Percentiles rank a stretch among this genome's conserved stretches.
These are phyloP conservation scores for Lineolata rhizophorae DNA, from an alignment of 495 filamentous ascomycete species.

Conservation along the genomic window DNA sequence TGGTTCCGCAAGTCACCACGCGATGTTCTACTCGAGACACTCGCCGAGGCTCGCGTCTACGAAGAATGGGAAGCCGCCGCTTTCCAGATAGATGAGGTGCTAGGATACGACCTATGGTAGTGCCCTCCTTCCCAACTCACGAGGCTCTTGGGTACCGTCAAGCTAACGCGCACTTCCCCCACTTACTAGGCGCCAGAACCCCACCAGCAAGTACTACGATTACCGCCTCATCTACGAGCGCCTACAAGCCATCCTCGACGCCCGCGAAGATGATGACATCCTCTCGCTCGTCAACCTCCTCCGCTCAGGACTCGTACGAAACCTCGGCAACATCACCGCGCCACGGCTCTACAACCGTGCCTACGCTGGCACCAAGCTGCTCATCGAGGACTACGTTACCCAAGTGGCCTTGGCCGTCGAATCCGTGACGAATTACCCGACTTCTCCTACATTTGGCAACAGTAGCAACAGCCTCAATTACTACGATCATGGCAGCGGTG, in stretches of 20 bases:
- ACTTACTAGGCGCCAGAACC: conserved; percentile 68
- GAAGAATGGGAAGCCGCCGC: conserved; percentile 75
- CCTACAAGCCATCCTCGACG: conserved; percentile 43
- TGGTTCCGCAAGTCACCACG: conserved; percentile 29
- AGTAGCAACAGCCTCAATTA: no score
- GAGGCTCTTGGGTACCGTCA: no score
- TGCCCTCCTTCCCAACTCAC: no score
- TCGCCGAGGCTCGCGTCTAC: conserved; percentile 42
- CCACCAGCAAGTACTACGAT: conserved; percentile 66
- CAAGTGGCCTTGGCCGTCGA: conserved; percentile 60
- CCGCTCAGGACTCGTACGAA: conserved; percentile 70
- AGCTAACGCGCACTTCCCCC: no score
- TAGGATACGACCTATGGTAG: conserved; percentile 67
- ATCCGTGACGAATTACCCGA: conserved; percentile 53
- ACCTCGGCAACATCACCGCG: conserved; percentile 73
- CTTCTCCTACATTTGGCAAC: no score
- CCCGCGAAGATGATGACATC: conserved; percentile 58
- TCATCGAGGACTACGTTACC: conserved; percentile 82
- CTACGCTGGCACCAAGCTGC: conserved; percentile 71
- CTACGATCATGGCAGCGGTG: no score
- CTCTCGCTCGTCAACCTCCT: conserved; percentile 55
- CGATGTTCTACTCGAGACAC: conserved; percentile 30
- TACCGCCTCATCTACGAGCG: conserved; percentile 69
- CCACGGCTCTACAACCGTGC: conserved; percentile 68
- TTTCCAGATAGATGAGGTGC: conserved; percentile 51